Base-by-base conservation (phyloP, 1,139 yeast species). In the Protomyces inouyei region DNA sequence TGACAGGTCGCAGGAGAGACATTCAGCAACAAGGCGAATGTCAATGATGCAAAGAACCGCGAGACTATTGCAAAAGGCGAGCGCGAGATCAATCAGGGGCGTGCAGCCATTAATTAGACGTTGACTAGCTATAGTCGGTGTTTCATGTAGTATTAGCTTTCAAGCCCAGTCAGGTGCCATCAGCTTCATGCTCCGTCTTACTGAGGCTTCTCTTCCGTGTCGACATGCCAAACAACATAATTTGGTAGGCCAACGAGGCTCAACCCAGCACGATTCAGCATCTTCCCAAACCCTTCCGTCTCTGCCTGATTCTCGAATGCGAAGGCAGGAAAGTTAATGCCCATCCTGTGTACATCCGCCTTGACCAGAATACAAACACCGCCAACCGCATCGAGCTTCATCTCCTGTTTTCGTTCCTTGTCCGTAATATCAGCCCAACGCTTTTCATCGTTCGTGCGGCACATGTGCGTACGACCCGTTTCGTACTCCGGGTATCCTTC, bases 401-500 rank as follows among this genome's bases (percentile, higher is more conserved):
- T 77, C 28, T 86, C 79, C 69, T 86, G 91, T 68, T 84, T 76
- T 5, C 83, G 85, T 72, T 86, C 77, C 14, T 92, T 93, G 69
- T 85, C 85, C 69, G 96, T 59, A 45, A 59, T 59, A 28, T 59
- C 63, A 12, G 14, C 46, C 25, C 23, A 52, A n/a, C 63, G 45
- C 51, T 46, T 54, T 12, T 55, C 68, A 40, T 68, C 70, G 9
- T 68, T 65, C 60, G 67, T 60, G 52, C 66, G 61, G 16, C 68
- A 69, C 36, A 68, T 51, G 63, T 68, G 65, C 2, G 85, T 87
- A 75, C 97, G 81, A 86, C 92, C 89, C 0, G 97, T 90, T 8
- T 93, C 91, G 73, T 86, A 89, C 73, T 89, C 95, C 0, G 90
- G 90, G 75, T 90, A 90, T 0, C 96, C 96, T 75, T 90, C 97